Conservation (phyloP, 805 yeast genomes). For the Hanseniaspora mollemarum region DNA sequence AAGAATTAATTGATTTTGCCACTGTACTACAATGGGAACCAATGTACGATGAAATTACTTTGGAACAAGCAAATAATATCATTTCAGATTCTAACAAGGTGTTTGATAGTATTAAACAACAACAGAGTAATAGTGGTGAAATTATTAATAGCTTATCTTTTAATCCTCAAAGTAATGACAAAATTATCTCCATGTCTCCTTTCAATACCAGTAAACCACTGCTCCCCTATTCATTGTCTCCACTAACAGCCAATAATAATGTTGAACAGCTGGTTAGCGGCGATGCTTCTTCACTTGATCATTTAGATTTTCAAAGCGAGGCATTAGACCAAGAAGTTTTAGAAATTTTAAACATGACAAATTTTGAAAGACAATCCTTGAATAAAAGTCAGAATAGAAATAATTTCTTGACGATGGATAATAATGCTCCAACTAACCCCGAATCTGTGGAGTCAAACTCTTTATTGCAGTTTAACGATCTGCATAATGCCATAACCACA, state of each 20-base stretch:
- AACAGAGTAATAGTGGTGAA: background rate
- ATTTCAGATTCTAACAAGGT: background rate
- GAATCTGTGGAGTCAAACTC: background rate
- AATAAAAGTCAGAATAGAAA: background rate
- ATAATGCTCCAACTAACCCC: background rate
- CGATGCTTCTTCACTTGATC: background rate
- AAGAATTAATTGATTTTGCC: conserved; percentile 51
- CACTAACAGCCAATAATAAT: background rate
- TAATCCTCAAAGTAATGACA: background rate
- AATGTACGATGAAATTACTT: background rate
- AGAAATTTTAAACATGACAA: conserved; percentile 7
- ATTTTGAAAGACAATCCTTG: background rate
- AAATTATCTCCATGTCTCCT: background rate
- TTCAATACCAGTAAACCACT: background rate
- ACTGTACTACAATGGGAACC: conserved; percentile 38
- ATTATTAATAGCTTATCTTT: background rate
- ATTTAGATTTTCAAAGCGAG: conserved; percentile 5
- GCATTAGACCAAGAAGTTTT: conserved; percentile 15
- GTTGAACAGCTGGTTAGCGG: background rate
- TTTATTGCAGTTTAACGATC: conserved; percentile 4
- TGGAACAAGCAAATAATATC: background rate
- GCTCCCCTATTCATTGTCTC: background rate
- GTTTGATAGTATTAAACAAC: background rate
- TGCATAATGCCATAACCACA: conserved; percentile 3
- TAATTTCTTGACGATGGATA: background rate